Percentiles rank a stretch among this genome's conserved stretches.
These are phyloP conservation scores for Pinus taeda DNA, from an alignment of 75 land plant species.

Conservation along the genomic window DNA sequence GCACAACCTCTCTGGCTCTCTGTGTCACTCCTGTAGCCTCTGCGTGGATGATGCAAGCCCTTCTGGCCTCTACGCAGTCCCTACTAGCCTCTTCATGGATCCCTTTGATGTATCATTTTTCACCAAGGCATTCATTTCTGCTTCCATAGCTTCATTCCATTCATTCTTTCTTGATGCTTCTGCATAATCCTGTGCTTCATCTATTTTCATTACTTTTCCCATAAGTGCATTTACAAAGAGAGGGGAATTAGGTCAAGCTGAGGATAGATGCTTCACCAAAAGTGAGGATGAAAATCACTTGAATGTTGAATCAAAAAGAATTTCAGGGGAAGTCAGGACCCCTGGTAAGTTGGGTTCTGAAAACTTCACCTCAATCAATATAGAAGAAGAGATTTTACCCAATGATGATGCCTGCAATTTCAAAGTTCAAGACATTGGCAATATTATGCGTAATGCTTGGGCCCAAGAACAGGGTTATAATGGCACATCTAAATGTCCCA, in stretches of 20 bases:
- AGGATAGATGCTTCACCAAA: constrained; percentile 35
- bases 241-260: constrained; percentile 29
- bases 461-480: constrained; percentile 6
- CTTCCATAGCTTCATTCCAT: no score
- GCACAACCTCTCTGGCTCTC: no score
- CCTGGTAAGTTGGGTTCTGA: constrained; percentile 12
- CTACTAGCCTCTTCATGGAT: no score
- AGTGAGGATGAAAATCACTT: constrained; percentile 1
- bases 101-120: no score
- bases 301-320: neutral
- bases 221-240: constrained; percentile 20
- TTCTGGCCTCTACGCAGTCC: no score
- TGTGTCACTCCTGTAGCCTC: no score
- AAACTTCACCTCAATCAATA: constrained; percentile 41
- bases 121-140: no score
- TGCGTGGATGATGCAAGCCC: no score
- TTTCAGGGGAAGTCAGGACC: constrained; percentile 11
- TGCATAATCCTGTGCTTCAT: no score
- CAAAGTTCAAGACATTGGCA: constrained; percentile 15
- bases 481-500: constrained; percentile 1
- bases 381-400: constrained; percentile 57
- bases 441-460: constrained; percentile 13
- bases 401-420: constrained; percentile 44
- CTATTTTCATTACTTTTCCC: no score
- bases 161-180: no score